A percentile compares a stretch with the other conserved stretches of the same genome.
Evolutionary conservation across 208 protist species (phyloP).

Genomic region (Acanthamoeba castellanii): DNA sequence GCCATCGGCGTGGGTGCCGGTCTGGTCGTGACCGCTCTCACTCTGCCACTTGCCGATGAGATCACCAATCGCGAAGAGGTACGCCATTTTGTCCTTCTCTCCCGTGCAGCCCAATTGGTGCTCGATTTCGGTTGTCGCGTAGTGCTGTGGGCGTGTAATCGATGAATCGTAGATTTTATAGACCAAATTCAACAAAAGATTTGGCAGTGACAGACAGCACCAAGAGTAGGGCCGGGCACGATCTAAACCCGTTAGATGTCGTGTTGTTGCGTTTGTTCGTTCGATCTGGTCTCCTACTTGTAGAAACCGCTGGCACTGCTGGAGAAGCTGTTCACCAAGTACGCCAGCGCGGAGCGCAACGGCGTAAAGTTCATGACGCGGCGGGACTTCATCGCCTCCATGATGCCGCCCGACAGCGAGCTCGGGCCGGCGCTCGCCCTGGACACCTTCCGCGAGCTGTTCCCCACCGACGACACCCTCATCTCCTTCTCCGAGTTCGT

Average conservation of each 20-base stretch:
- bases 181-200: too few species aligned
- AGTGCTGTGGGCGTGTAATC: too few species aligned
- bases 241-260: neutral
- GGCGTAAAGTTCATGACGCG: slow-evolving; percentile 80
- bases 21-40: slow-evolving; percentile 30
- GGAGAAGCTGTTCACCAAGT: slow-evolving; percentile 66
- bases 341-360: slow-evolving; percentile 38
- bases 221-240: too few species aligned
- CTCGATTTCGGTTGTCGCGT: neutral
- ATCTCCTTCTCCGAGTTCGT: slow-evolving; percentile 72
- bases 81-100: neutral
- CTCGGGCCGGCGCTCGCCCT: neutral
- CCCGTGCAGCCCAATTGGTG: neutral
- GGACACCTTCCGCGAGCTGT: slow-evolving; percentile 41
- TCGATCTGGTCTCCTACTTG: too few species aligned
- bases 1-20: slow-evolving; percentile 30
- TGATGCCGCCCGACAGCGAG: slow-evolving; percentile 39
- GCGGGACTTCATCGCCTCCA: slow-evolving; percentile 75
- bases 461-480: slow-evolving; percentile 24
- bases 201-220: too few species aligned
- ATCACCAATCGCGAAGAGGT: slow-evolving; percentile 46
- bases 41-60: neutral
- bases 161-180: neutral
- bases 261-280: neutral
- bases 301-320: slow-evolving; percentile 49